These are phyloP conservation scores for Chaetothyriales sp. DNA, from an alignment of 2,329 filamentous ascomycete species.

Conservation along the genomic window DNA sequence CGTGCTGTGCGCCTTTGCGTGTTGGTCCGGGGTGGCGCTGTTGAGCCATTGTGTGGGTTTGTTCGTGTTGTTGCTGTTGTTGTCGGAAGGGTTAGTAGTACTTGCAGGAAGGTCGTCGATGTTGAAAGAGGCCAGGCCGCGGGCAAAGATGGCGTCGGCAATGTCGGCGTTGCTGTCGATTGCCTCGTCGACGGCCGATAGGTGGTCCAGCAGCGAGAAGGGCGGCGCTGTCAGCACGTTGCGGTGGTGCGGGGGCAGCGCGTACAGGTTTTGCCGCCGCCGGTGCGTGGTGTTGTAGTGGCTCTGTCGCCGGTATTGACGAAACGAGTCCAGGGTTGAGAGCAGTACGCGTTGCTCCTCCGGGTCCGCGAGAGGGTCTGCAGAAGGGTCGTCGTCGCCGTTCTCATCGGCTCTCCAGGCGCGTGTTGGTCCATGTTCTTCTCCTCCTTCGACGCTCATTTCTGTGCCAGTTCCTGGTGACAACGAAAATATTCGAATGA, in stretches of 20 bases:
- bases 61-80: conserved; percentile 32
- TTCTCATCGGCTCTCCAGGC: not conserved
- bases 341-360: conserved; percentile 71
- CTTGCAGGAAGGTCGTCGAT: too few species aligned
- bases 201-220: conserved; percentile 65
- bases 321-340: conserved; percentile 73
- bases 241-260: conserved; percentile 70
- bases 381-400: conserved; percentile 32
- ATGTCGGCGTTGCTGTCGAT: conserved; percentile 80
- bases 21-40: conserved; percentile 54
- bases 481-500: too few species aligned
- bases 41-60: too few species aligned
- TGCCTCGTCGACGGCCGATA: conserved; percentile 66
- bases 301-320: conserved; percentile 69
- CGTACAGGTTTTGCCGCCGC: conserved; percentile 83
- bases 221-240: conserved; percentile 64
- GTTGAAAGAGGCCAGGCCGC: conserved; percentile 35
- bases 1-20: conserved; percentile 85
- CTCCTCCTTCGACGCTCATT: too few species aligned
- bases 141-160: conserved; percentile 59
- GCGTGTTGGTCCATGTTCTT: too few species aligned
- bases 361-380: conserved; percentile 53
- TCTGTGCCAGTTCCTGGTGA: too few species aligned
- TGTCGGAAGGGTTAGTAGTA: too few species aligned
- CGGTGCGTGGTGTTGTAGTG: conserved; percentile 86